Evolutionary conservation across 352 stramenopile genomes (phyloP), one percentile per base, ranked within the genome.

Genomic region (Phytophthora sp.): DNA sequence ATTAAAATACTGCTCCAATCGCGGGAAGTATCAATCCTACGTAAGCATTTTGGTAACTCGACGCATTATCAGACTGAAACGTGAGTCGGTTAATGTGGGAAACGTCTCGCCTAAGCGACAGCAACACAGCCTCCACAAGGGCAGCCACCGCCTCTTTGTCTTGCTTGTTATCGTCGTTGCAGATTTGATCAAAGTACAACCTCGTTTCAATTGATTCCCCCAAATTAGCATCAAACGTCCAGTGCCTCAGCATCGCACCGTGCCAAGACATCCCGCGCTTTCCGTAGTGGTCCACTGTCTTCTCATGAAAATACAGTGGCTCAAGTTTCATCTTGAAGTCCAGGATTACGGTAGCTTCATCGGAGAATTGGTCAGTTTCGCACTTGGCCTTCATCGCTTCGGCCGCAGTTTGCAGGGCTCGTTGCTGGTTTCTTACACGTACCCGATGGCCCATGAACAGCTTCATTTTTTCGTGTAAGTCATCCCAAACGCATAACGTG

Each of bases 81-180:
- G 57, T 35, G 21, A 80, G 56, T 1, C 16, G 16, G 21, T 58
- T 65, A 12, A 80, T 54, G 0, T 66, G 18, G 0, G 71, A 69
- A 12, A 74, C 27, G 39, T 76, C 69, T 7, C 56, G 31, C 1
- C 31, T 45, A 4, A 76, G 66, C 36, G 15, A 9, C 1, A 45
- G 33, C 11, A 83, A 8, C 1, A 79, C 31, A 24, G 67, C 63
- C 51, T 83, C 69, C 4, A 78, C 21, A 21, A 82, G 51, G 0
- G 55, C 67, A n/a, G 65, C 16, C 21, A 52, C 53, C 15, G 39
- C 26, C 0, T 23, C 12, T 16, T 61, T 61, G 12, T 20, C 27
- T 44, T 61, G 39, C 11, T 13, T 36, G 18, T 61, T 39, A 23
- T 52, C 39, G 3, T 8, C n/a, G 11, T 8, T 24, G 5, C 26